Percentiles rank a stretch among this genome's conserved stretches.
Evolutionary conservation across 2,329 filamentous ascomycete species (phyloP).

Genomic region (Hymenoscyphus scutula): DNA sequence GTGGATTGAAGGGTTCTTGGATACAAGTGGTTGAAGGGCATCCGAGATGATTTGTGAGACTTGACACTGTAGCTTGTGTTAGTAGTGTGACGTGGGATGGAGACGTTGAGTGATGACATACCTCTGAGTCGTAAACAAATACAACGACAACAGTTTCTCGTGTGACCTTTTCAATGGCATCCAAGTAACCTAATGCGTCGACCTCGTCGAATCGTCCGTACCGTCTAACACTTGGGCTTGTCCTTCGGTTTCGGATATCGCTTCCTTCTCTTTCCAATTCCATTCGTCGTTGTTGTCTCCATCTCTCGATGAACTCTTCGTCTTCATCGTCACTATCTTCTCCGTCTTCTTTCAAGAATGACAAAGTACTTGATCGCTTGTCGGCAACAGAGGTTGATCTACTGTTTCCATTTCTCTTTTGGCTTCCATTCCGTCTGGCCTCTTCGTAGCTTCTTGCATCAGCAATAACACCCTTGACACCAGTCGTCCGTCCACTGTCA

Average conservation of each 20-base stretch:
- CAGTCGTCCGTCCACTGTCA: slow-evolving; percentile 69
- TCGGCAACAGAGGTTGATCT: slow-evolving; percentile 20
- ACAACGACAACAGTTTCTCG: slow-evolving; percentile 84
- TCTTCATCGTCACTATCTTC: slow-evolving; percentile 46
- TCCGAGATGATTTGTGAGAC: slow-evolving; percentile 77
- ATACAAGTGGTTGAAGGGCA: slow-evolving; percentile 72
- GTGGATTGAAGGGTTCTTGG: slow-evolving; percentile 66
- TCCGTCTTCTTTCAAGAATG: slow-evolving; percentile 30
- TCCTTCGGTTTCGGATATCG: slow-evolving; percentile 61
- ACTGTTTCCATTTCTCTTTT: slow-evolving; percentile 41
- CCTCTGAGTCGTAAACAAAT: slow-evolving; percentile 85
- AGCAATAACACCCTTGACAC: slow-evolving; percentile 84
- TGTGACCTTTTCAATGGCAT: slow-evolving; percentile 88
- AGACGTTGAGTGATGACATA: slow-evolving; percentile 44
- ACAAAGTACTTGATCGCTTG: slow-evolving; percentile 25
- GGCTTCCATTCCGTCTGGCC: slow-evolving; percentile 48
- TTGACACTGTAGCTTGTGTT: slow-evolving; percentile 60
- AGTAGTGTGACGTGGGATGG: slow-evolving; percentile 16
- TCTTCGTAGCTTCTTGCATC: slow-evolving; percentile 76
- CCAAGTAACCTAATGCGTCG: slow-evolving; percentile 89
- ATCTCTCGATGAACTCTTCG: slow-evolving; percentile 83
- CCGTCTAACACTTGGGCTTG: slow-evolving; percentile 71
- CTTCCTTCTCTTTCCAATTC: slow-evolving; percentile 68
- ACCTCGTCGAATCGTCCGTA: slow-evolving; percentile 82
- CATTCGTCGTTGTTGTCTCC: slow-evolving; percentile 75